A percentile compares a stretch with the other conserved stretches of the same genome.
Conservation (phyloP, 768 basidiomycete genomes). For the Crepidotus variabilis region DNA sequence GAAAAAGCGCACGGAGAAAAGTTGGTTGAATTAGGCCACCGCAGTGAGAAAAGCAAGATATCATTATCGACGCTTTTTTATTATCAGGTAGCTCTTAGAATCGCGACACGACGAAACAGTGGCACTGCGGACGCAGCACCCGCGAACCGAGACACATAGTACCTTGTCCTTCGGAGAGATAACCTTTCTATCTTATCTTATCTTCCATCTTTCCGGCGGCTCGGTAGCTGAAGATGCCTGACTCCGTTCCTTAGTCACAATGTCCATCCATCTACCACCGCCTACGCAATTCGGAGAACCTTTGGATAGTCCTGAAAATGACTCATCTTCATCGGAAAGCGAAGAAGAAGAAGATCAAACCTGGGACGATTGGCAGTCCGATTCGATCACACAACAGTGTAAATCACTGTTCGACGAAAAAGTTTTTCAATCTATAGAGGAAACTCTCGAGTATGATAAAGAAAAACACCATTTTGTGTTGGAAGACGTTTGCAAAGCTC, state of each 20-base stretch:
- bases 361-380: conserved; percentile 81
- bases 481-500: conserved; percentile 37
- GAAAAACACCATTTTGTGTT: conserved; percentile 61
- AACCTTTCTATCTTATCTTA: neutral
- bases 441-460: conserved; percentile 62
- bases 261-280: conserved; percentile 37
- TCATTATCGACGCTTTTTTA: too few relatives aligned
- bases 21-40: too few relatives aligned
- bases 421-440: conserved; percentile 52
- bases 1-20: too few relatives aligned
- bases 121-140: too few relatives aligned
- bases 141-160: too few relatives aligned
- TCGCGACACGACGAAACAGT: too few relatives aligned
- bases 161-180: neutral
- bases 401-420: conserved; percentile 74
- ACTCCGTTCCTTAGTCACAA: conserved; percentile 13
- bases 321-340: conserved; percentile 28
- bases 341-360: conserved; percentile 53
- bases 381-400: conserved; percentile 54
- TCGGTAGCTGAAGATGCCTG: neutral
- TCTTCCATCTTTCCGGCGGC: neutral
- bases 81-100: too few relatives aligned
- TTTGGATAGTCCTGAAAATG: conserved; percentile 17
- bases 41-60: too few relatives aligned
- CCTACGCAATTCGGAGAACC: conserved; percentile 21